Base-by-base conservation (phyloP, 345 rosid species). In the Gossypium mustelinum region DNA sequence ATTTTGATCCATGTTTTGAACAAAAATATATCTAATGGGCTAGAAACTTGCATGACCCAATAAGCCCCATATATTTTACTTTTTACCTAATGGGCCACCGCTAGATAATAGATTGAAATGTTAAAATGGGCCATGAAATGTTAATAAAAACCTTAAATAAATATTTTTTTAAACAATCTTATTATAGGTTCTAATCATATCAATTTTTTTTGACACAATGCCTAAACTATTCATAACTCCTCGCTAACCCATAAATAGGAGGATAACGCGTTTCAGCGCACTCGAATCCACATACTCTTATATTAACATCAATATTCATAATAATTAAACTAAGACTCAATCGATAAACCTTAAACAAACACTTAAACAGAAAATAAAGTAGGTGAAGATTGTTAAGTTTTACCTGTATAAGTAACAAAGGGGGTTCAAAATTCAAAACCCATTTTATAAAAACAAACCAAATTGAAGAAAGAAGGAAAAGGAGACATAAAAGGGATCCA, bases 401-500 rank as follows among this genome's bases (percentile, higher is more conserved):
- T 62, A 85, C 72, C 86, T 25, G 62, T 47, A 34, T 34, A 34
- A 29, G 16, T 45, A 68, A 47, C 51, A 18, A 13, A 2, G 51
- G 2, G 22, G 11, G 20, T 9, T 50, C 48, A 73, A 59, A 73
- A 7, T 25, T 13, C 54, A 29, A 57, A 68, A 12, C 67, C 10
- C 16, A 64, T 34, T 47, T 34, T 3, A 52, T 13, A 14, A 16
- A 45, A 22, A n/a, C 6, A 75, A 58, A 58, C 0, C 22, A 58
- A 52, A 0, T 24, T 17, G n/a, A 68, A 13, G 18, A 56, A n/a
- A 2, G 25, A 67, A 39, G 75, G 79, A 56, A 75, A 80, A 70
- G 71, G 87, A 76, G 89, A 80, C 84, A 81, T 14, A 84, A 70
- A 82, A 34, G 27, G 97, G 73, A 56, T 84, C 91, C 84, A 85